Evolutionary conservation across 768 basidiomycete genomes (phyloP).

Genomic region (Leccinum pellstonianum): DNA sequence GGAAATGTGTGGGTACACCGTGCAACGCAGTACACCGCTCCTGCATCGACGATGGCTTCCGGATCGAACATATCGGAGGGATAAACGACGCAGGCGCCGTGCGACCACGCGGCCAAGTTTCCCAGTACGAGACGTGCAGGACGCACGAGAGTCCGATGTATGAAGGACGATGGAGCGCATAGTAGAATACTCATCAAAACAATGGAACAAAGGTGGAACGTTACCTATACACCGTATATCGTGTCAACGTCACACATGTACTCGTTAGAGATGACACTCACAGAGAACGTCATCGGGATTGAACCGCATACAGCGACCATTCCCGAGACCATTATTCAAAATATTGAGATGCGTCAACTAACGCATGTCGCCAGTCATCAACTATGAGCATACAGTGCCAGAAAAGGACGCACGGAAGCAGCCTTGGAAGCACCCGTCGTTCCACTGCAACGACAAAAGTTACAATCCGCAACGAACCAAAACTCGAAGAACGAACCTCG

Average conservation of each 20-base stretch:
- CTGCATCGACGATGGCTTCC: conserved; percentile 63
- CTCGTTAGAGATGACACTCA: conserved; percentile 32
- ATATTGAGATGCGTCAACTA: conserved; percentile 79
- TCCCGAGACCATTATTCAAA: conserved; percentile 72
- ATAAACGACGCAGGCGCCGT: conserved; percentile 74
- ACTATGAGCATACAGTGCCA: background rate
- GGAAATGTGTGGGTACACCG: conserved; percentile 84
- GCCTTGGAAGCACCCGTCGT: conserved; percentile 83
- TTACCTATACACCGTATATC: conserved; percentile 52
- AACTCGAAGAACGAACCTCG: conserved; percentile 50
- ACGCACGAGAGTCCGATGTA: conserved; percentile 12
- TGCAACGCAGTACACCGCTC: conserved; percentile 79
- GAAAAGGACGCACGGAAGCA: conserved; percentile 57
- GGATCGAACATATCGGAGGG: conserved; percentile 66
- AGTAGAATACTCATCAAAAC: conserved; percentile 70
- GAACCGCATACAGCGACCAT: conserved; percentile 70
- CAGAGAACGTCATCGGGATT: conserved; percentile 67
- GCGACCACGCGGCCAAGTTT: conserved; percentile 75
- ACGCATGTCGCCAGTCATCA: too few relatives aligned
- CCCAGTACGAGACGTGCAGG: conserved; percentile 70
- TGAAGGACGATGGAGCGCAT: conserved; percentile 3
- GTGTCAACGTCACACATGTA: background rate
- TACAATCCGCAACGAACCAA: background rate
- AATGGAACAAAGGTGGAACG: conserved; percentile 82
- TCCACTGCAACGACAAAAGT: conserved; percentile 45